These are phyloP conservation scores for Nakaseomyces bracarensis DNA, from an alignment of 1,139 yeast species.

Conservation along the genomic window DNA sequence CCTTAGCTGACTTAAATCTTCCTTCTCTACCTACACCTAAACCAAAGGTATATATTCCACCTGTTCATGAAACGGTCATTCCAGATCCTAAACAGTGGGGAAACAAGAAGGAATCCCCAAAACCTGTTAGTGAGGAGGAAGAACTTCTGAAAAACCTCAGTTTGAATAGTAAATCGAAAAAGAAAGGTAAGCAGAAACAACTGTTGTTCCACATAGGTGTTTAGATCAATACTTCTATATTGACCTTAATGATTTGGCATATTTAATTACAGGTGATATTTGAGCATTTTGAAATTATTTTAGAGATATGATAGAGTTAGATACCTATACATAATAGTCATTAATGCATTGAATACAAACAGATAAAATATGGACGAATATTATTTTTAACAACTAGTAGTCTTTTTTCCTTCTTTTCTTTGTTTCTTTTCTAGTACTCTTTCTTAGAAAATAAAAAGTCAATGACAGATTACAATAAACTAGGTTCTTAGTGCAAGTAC, in stretches of 20 bases:
- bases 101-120: conserved; percentile 5
- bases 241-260: too few relatives aligned
- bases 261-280: too few relatives aligned
- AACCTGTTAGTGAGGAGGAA: conserved; percentile 10
- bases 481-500: conserved; percentile 49
- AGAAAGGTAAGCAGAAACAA: conserved; percentile 40
- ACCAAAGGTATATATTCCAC: conserved; percentile 34
- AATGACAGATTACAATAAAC: not conserved
- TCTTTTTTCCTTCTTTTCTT: too few relatives aligned
- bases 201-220: conserved; percentile 40
- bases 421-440: too few relatives aligned
- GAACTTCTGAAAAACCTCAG: conserved; percentile 8
- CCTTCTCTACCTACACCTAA: conserved; percentile 46
- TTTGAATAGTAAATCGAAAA: conserved; percentile 18
- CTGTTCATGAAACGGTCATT: conserved; percentile 33
- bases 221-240: conserved; percentile 13
- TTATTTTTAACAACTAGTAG: not conserved
- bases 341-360: not conserved
- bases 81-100: conserved; percentile 32
- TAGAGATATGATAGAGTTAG: not conserved
- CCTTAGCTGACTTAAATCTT: conserved; percentile 37
- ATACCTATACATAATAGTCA: not conserved
- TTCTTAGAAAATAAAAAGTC: not conserved
- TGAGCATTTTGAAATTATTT: too few relatives aligned
- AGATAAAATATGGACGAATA: not conserved